Evolutionary conservation across 1,139 yeast genomes (phyloP), one percentile per base, ranked within the genome.

Genomic region (Yamadazyma pseudoaaseri): DNA sequence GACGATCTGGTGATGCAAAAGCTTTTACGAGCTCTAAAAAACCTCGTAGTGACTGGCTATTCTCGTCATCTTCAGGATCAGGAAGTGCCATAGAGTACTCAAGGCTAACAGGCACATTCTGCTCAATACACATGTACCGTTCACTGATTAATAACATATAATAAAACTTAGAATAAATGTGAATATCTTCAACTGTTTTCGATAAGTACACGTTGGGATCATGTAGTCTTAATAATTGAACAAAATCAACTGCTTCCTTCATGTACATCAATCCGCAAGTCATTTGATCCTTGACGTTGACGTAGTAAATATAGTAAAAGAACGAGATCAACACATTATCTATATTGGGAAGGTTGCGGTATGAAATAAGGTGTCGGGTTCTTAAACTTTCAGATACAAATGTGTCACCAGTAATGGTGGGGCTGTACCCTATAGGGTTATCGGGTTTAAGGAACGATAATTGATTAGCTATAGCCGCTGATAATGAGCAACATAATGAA

Each of bases 171-270:
- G 57, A 43, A 37, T 61, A 43, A 10, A 56, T 40, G 35, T 63
- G 68, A 5, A 48, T 48, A 31, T 60, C 65, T 4, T 62, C 58
- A 2, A 54, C 41, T 1, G 56, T 29, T 26, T 50, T 52, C 16
- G 43, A 36, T 2, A 29, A 30, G 36, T 57, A 61, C 2, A 56
- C 50, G 7, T 45, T 36, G 9, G 52, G 47, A 23, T 53, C 54
- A 36, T 64, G 67, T 14, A 63, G 39, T 8, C 60, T 58, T 20
- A 63, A 40, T 2, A 64, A 46, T 35, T 63, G 69, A 5, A 65
- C 63, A 23, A 56, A 49, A 10, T 69, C 47, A 13, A 65, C 59
- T 2, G 70, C 62, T 41, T 65, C 71, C 18, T 70, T 52, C 26
- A 65, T 47, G 41, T 59, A 59, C 27, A 58, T 35, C 9, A 60